These are phyloP conservation scores for Lizonia empirigonia DNA, from an alignment of 2,329 filamentous ascomycete genomes.

Conservation along the genomic window DNA sequence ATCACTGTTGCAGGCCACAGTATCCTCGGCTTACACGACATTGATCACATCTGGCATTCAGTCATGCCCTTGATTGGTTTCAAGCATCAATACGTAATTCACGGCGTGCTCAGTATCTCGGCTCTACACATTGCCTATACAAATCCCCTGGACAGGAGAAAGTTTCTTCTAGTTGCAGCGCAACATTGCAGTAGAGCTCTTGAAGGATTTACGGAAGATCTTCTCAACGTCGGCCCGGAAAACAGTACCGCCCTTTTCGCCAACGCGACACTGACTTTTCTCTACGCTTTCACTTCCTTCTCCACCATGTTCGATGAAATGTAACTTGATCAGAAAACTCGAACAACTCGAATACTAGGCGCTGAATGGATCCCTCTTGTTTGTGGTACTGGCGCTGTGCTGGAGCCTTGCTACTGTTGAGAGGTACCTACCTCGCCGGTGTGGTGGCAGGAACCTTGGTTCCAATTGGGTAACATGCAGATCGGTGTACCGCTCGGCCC, in stretches of 20 bases:
- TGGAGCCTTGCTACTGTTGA: no score
- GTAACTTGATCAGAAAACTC: background rate
- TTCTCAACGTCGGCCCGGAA: conserved; percentile 1
- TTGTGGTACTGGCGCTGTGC: conserved; percentile 16
- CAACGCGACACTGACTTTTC: conserved; percentile 18
- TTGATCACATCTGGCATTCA: conserved; percentile 21
- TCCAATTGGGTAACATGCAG: no score
- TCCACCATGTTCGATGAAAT: conserved; percentile 4
- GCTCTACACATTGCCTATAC: conserved; percentile 25
- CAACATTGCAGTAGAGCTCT: conserved; percentile 21
- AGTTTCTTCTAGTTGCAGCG: conserved; percentile 11
- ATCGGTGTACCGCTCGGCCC: no score
- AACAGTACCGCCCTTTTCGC: conserved; percentile 25
- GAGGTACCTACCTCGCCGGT: no score
- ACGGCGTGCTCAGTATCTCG: conserved; percentile 23
- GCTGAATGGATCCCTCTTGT: conserved; percentile 26
- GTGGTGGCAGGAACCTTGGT: no score
- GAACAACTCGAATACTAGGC: conserved; percentile 20
- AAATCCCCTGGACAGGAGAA: conserved; percentile 6
- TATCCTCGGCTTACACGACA: conserved; percentile 9
- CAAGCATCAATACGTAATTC: conserved; percentile 22
- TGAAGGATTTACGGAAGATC: conserved; percentile 18
- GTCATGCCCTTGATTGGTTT: conserved; percentile 22
- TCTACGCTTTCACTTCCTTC: conserved; percentile 24
- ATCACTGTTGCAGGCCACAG: conserved; percentile 18